Evolutionary conservation across 805 yeast species (phyloP), one percentile per base, ranked within the genome.

Genomic region (Saturnispora galanensis): DNA sequence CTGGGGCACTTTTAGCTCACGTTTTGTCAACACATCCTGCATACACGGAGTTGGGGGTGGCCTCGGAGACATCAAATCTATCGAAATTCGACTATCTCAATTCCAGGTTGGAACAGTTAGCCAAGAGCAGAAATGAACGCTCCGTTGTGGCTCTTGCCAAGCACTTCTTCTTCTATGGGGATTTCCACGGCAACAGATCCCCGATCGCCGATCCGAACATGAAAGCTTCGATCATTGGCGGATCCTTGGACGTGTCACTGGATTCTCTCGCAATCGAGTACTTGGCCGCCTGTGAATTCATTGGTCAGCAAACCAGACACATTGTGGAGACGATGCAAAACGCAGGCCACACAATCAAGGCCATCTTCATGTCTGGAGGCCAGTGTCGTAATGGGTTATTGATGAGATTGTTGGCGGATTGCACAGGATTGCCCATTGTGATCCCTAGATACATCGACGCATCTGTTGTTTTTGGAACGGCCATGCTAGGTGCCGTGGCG

Each of bases 271-370:
- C 97, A 1, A 62, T 86, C 48, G 81, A 79, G 53, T 93, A 93
- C 59, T 73, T 89, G 41, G 97, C 85, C 13, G 96, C 97, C 4
- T 87, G 96, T 64, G 98, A 93, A 67, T 93, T 93, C 56, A 89
- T 93, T 62, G 96, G 96, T 41, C 96, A 88, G 60, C 98, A 93
- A 68, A 90, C 97, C 0, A 78, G 96, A 56, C 98, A 93, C 56
- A 93, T 93, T 58, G 81, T 90, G 31, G 93, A 85, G 53, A 79
- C 80, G 50, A 83, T 93, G 87, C 80, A 77, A 53, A 65, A 69
- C 45, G 69, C 84, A 2, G 98, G 98, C 1, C 96, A 90, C 66
- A 52, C 68, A 10, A 75, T 93, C 50, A 69, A 73, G 15, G 74
- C 86, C 17, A 79, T 93, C 49, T 93, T 81, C 66, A 80, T 93